Conservation (phyloP, 176 grass and related monocot species). For the Cocos nucifera region DNA sequence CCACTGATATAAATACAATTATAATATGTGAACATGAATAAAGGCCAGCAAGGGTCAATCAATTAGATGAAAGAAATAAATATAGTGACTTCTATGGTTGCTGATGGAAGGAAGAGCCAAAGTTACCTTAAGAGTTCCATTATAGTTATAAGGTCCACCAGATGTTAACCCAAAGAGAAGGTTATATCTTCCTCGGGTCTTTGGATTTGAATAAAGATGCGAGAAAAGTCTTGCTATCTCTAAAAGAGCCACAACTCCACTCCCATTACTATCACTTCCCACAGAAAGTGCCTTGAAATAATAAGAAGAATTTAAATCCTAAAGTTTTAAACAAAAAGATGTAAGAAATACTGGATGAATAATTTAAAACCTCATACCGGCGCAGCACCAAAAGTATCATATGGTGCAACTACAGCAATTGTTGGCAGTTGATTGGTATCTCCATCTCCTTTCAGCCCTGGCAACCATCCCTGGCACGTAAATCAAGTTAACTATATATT, state of each 20-base stretch:
- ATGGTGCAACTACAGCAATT: constrained; percentile 96
- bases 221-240: constrained; percentile 94
- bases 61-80: no score
- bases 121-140: constrained; percentile 84
- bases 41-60: no score
- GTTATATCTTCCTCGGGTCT: constrained; percentile 89
- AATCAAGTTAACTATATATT: no score
- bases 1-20: constrained; percentile 50
- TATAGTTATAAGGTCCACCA: constrained; percentile 96
- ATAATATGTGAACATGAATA: neutral
- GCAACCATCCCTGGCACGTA: constrained; percentile 82
- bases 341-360: constrained; percentile 2
- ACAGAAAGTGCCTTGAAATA: constrained; percentile 65
- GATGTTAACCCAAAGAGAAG: constrained; percentile 97
- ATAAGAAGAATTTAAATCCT: constrained; percentile 15
- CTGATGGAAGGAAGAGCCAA: neutral
- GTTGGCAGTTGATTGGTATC: constrained; percentile 81
- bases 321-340: constrained; percentile 16
- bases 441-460: constrained; percentile 75
- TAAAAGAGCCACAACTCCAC: constrained; percentile 82
- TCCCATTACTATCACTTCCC: constrained; percentile 93
- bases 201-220: constrained; percentile 80
- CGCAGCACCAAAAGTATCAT: constrained; percentile 95
- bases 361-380: constrained; percentile 46
- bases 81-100: no score